These are phyloP conservation scores for Usnea hakonensis DNA, from an alignment of 495 filamentous ascomycete species.

Conservation along the genomic window DNA sequence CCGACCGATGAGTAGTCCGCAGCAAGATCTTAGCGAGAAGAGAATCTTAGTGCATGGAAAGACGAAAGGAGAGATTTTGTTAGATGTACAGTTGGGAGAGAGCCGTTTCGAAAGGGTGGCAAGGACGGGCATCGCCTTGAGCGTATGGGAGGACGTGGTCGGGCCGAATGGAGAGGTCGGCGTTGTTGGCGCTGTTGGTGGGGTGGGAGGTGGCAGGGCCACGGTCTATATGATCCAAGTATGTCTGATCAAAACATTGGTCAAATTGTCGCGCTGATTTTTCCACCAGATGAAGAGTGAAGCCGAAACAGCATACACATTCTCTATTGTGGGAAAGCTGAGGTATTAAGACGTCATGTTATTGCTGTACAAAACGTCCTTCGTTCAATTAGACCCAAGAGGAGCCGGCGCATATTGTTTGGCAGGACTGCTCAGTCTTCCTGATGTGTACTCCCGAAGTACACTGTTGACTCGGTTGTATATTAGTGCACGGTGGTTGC, in stretches of 20 bases:
- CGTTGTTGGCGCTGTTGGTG: constrained; percentile 58
- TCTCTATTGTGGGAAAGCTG: constrained; percentile 53
- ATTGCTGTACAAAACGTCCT: neutral
- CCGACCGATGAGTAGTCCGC: constrained; percentile 2
- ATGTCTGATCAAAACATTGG: constrained; percentile 7
- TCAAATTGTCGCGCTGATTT: neutral
- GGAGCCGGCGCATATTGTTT: neutral
- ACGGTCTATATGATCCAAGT: constrained; percentile 77
- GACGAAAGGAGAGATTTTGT: constrained; percentile 56
- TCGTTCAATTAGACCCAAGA: neutral
- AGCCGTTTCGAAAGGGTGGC: constrained; percentile 79
- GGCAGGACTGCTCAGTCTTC: neutral
- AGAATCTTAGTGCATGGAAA: constrained; percentile 68
- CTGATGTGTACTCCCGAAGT: neutral
- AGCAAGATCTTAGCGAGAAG: constrained; percentile 52
- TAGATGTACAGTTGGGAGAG: constrained; percentile 79
- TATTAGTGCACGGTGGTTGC: neutral
- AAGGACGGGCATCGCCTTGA: constrained; percentile 75
- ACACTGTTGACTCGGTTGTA: neutral
- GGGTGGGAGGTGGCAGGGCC: constrained; percentile 57
- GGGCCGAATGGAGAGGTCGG: constrained; percentile 63
- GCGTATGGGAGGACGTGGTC: constrained; percentile 73
- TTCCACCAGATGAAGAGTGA: constrained; percentile 48
- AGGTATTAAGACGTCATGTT: constrained; percentile 38
- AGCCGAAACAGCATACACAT: constrained; percentile 52